Percentiles rank a stretch among this genome's conserved stretches.
Evolutionary conservation across 805 yeast genomes (phyloP).

Genomic region (Suhomyces sp.): DNA sequence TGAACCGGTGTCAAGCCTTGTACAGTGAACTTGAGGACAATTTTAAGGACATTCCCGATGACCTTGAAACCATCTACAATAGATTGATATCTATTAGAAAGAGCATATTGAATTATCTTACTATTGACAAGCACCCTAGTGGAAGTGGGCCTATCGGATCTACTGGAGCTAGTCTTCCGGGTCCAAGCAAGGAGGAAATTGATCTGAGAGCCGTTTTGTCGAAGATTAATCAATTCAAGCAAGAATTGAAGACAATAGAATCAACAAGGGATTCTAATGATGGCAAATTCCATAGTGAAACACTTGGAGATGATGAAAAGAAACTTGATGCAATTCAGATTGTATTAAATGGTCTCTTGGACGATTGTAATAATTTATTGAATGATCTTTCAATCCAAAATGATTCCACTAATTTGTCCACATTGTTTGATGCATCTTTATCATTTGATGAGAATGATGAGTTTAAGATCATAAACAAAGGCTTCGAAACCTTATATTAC

Average conservation of each 20-base stretch:
- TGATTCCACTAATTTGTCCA: conserved; percentile 23
- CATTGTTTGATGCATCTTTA: conserved; percentile 22
- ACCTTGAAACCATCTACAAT: conserved; percentile 49
- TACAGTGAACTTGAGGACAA: conserved; percentile 55
- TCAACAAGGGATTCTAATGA: conserved; percentile 46
- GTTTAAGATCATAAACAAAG: conserved; percentile 9
- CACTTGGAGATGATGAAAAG: conserved; percentile 16
- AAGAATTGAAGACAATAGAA: conserved; percentile 29
- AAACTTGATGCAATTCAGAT: conserved; percentile 33
- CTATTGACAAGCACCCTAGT: conserved; percentile 10
- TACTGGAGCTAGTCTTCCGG: too few species aligned
- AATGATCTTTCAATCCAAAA: conserved; percentile 60
- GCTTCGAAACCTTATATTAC: conserved; percentile 56
- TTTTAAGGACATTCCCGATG: conserved; percentile 43
- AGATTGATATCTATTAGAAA: conserved; percentile 64
- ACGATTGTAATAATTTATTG: conserved; percentile 76
- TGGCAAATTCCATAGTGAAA: conserved; percentile 47
- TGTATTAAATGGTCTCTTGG: conserved; percentile 71
- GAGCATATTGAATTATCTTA: conserved; percentile 45
- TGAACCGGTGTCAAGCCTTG: conserved; percentile 59
- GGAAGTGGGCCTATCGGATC: neutral
- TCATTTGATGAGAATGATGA: conserved; percentile 42
- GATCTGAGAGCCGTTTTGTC: conserved; percentile 8
- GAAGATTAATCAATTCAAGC: conserved; percentile 21
- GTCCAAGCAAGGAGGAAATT: neutral